Percentiles rank a stretch among this genome's conserved stretches.
Evolutionary conservation across 208 protist genomes (phyloP).

Genomic region (Tetramitus jugosus): DNA sequence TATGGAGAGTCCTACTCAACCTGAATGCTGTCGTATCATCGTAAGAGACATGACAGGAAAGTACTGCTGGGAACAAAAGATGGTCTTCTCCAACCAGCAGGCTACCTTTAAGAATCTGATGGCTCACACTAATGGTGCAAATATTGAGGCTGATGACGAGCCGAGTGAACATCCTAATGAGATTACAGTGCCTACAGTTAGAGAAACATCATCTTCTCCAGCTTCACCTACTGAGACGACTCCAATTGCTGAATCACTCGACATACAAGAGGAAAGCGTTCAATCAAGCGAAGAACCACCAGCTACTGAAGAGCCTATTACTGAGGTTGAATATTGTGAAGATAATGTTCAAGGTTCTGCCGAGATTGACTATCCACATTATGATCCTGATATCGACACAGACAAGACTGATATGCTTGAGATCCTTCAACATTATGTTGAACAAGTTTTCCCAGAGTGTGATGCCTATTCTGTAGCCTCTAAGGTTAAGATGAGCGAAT

Average conservation of each 20-base stretch:
- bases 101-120: not conserved
- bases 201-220: not conserved
- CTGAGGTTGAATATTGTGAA: not conserved
- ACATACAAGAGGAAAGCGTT: not conserved
- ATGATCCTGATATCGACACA: constrained; percentile 13
- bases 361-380: constrained; percentile 6
- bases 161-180: not conserved
- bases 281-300: not conserved
- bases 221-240: not conserved
- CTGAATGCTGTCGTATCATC: not conserved
- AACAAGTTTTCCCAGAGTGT: constrained; percentile 15
- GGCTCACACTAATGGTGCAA: not conserved
- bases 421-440: constrained; percentile 15
- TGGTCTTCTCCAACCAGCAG: not conserved
- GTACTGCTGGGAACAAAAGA: constrained; percentile 6
- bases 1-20: not conserved
- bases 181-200: not conserved
- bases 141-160: not conserved
- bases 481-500: not conserved
- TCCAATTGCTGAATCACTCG: not conserved
- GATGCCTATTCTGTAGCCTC: not conserved
- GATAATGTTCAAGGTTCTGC: not conserved
- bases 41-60: constrained; percentile 11
- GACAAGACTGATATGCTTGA: constrained; percentile 24
- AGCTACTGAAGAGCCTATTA: too few species aligned